These are phyloP conservation scores for Adansonia digitata DNA, from an alignment of 345 rosid species.

Conservation along the genomic window DNA sequence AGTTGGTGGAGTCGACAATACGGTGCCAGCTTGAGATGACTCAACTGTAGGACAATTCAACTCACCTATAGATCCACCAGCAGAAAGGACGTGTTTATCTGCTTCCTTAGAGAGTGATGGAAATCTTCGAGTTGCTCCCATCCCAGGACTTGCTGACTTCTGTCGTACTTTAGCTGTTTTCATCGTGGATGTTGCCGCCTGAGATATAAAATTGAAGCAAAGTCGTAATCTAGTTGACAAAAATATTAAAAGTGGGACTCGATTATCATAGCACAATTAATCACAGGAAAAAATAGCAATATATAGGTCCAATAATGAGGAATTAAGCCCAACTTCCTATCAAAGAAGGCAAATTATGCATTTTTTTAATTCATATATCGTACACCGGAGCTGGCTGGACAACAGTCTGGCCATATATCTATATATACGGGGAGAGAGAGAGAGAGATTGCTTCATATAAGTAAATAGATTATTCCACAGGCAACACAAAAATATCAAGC, in stretches of 20 bases:
- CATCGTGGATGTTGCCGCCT: conserved; percentile 25
- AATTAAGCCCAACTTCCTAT: too few species aligned
- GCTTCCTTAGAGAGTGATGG: conserved; percentile 24
- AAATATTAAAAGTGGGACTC: not conserved
- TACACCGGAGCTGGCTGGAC: too few species aligned
- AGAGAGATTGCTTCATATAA: not conserved
- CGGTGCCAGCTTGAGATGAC: conserved; percentile 13
- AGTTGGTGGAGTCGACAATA: conserved; percentile 15
- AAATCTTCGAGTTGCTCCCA: conserved; percentile 17
- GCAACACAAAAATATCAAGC: not conserved
- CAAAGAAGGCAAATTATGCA: too few species aligned
- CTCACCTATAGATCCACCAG: conserved; percentile 9
- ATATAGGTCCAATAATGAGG: too few species aligned
- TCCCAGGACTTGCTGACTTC: conserved; percentile 24
- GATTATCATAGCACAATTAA: not conserved
- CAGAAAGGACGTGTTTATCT: conserved; percentile 14
- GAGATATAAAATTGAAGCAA: conserved; percentile 6
- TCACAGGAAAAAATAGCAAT: too few species aligned
- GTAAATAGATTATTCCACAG: not conserved
- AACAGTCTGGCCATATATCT: too few species aligned
- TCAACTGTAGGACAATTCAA: conserved; percentile 17
- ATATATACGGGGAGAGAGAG: too few species aligned
- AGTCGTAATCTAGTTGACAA: not conserved
- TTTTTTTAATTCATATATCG: too few species aligned
- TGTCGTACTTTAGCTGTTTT: conserved; percentile 18